Evolutionary conservation across 768 basidiomycete genomes (phyloP), one percentile per base, ranked within the genome.

Genomic region (Hericium coralloides): DNA sequence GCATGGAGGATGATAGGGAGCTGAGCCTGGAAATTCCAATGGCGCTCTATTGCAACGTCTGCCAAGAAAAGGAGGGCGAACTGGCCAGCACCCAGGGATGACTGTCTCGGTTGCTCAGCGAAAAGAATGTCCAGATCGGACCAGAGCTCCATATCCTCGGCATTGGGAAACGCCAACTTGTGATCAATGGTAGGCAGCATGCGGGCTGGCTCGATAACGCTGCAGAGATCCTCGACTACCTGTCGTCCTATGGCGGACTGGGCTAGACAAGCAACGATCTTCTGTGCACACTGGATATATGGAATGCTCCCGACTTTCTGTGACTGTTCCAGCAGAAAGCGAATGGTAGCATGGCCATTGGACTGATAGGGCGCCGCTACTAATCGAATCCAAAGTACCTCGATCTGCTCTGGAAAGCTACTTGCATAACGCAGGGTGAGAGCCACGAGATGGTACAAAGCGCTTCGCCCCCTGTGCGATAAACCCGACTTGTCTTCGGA

Each of bases 271-370:
- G 92, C 87, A 20, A 95, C 80, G 53, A 95, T 82, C 60, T 85
- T 86, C 47, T 87, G 82, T 1, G 89, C 88, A 64, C 89, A 89
- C 47, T 75, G 76, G 58, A 95, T 80, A 69, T 91, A 95, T 15
- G 83, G 79, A 4, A 79, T 77, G 60, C 83, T 92, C 39, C 88
- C 85, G 45, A 94, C 85, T 68, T 87, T 89, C 60, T 87, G 84
- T 1, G 91, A 89, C 64, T 95, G 92, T 62, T 93, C 91, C 38
- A 95, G 74, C 2, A 98, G 74, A 69, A 92, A 98, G 31, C 86
- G 80, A 51, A 89, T 76, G 15, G 92, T 76, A 3, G 90, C 89
- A 55, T 85, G 87, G 1, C 89, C 88, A 59, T 93, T 92, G 22
- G 79, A 76, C 55, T 83, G 78, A 62, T 84, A 76, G 23, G 86